Evolutionary conservation across 140 eudicot genomes (phyloP), one percentile per base, ranked within the genome.

Genomic region (Senecio squalidus): DNA sequence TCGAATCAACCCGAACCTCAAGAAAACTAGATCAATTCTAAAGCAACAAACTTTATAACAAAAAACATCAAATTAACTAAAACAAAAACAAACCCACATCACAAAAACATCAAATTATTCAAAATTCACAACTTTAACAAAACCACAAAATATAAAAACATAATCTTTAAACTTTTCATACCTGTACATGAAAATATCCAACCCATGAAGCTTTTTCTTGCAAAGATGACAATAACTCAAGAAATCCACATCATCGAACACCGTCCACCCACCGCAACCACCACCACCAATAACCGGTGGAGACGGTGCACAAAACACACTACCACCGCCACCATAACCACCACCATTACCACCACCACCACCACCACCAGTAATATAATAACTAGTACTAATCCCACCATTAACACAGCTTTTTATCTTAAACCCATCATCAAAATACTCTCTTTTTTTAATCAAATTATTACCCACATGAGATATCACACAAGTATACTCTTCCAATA

Each of bases 101-200:
- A 9, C 43, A n/a, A 15, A 67, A 46, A 9, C 41, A 68, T 39
- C 18, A 46, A 65, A 68, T 46, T 30, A 17, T 50, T 46, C 28
- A 38, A 47, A 46, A 26, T 33, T 68, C 74, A 58, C 29, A 60
- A 27, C 24, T 30, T n/a, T 53, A 9, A 21, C 47, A 0, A 33
- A 14, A 33, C 60, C 11, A 29, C 30, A 3, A 21, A 14, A 22
- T 38, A 2, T 11, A 36, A 55, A 65, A 24, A 25, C 14, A 55
- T 9, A 48, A 33, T 15, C n/a, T 11, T n/a, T 11, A 20, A 8
- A 2, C 1, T 9, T 36, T 71, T 38, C 64, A 49, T 77, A 89
- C 97, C 95, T 89, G 70, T 89, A 89, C 84, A 89, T 89, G 76
- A 81, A 89, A 52, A 89, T 82, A 66, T 89, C 95, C 85, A 84